phyloP scores from a whole-genome alignment of 176 grass and related monocot genomes.

The Rhipidocladum racemiflorum region DNA sequence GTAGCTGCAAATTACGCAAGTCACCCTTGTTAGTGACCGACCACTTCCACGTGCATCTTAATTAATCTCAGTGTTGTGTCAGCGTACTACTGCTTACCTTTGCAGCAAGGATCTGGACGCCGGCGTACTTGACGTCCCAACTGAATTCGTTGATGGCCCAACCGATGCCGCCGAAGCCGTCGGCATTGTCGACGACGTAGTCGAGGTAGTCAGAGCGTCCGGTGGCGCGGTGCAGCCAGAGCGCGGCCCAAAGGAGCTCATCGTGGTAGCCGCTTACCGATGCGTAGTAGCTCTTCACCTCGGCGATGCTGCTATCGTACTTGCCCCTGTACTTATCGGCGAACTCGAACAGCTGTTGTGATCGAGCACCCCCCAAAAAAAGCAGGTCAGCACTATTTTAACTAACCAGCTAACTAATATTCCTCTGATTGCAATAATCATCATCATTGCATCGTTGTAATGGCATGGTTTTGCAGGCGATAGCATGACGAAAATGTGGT shows the following conservation, averaged over 20 bases:
- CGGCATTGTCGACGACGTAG: conserved; percentile 58
- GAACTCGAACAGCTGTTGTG: conserved; percentile 55
- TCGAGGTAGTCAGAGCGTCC: conserved; percentile 43
- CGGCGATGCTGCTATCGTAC: conserved; percentile 74
- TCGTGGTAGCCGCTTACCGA: conserved; percentile 80
- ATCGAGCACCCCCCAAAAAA: not conserved
- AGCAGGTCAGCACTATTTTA: not conserved
- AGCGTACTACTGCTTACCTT: conserved; percentile 23
- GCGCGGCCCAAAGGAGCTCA: conserved; percentile 81
- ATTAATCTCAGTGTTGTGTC: too few species aligned
- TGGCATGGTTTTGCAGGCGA: not conserved
- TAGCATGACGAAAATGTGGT: conserved; percentile 41
- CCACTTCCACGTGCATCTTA: not conserved
- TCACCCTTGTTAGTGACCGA: not conserved
- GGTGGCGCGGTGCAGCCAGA: conserved; percentile 80
- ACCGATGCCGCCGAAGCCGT: conserved; percentile 57
- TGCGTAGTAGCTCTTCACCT: conserved; percentile 86
- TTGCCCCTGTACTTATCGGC: conserved; percentile 63
- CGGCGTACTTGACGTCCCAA: conserved; percentile 85
- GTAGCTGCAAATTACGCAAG: conserved; percentile 8
- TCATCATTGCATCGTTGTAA: conserved; percentile 17
- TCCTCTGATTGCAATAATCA: not conserved
- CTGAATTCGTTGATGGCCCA: conserved; percentile 88
- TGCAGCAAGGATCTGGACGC: conserved; percentile 62
- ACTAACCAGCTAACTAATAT: conserved; percentile 27